Percentiles rank a stretch among this genome's conserved stretches.
Conservation (phyloP, 306 rosid genomes). For the Lagenaria siceraria region DNA sequence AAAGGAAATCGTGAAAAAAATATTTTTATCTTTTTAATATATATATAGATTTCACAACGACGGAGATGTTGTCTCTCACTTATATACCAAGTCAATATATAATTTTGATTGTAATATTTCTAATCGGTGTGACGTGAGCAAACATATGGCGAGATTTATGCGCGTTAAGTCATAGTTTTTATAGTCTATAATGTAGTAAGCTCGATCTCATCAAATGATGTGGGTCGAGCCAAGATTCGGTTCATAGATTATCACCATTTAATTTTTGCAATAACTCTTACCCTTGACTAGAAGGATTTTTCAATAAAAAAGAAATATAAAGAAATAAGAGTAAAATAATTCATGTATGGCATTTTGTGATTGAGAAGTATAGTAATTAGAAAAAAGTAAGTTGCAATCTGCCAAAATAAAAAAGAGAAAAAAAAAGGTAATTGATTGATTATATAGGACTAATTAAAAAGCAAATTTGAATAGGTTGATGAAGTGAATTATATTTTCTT, state of each 20-base stretch:
- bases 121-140: not conserved
- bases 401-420: not conserved
- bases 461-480: not conserved
- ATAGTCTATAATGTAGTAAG: not conserved
- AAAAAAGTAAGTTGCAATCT: conserved; percentile 1
- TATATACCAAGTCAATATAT: no score
- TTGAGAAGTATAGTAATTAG: not conserved
- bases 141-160: not conserved
- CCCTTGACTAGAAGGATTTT: not conserved
- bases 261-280: not conserved
- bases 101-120: no score
- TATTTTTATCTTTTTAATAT: no score
- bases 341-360: not conserved
- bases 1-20: no score
- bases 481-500: not conserved
- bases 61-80: not conserved
- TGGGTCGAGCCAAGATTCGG: not conserved
- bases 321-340: not conserved
- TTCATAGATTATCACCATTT: not conserved
- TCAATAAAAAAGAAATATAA: not conserved
- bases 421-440: not conserved
- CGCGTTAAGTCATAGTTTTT: not conserved
- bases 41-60: no score
- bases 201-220: not conserved
- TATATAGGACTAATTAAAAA: not conserved